Percentiles rank a stretch among this genome's conserved stretches.
phyloP scores from a whole-genome alignment of 352 stramenopile species.

The Plasmopara muralis region DNA sequence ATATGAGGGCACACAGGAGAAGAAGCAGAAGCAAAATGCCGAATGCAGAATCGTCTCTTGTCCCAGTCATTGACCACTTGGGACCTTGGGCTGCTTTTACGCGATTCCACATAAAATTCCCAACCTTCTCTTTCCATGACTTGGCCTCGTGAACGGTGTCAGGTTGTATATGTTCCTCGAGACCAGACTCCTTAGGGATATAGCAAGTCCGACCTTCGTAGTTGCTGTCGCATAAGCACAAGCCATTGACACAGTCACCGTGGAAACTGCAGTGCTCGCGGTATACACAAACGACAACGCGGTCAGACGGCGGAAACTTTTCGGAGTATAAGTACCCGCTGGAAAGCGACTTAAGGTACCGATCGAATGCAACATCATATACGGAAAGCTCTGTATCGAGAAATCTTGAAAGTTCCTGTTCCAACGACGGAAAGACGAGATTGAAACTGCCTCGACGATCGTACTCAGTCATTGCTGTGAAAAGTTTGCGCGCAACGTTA shows the following conservation, averaged over 20 bases:
- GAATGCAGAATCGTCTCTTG: slow-evolving; percentile 23
- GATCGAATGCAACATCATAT: slow-evolving; percentile 59
- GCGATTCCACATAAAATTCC: slow-evolving; percentile 49
- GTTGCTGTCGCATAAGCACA: slow-evolving; percentile 58
- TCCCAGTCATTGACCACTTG: slow-evolving; percentile 21
- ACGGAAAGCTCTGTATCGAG: slow-evolving; percentile 49
- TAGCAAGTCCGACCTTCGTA: slow-evolving; percentile 83
- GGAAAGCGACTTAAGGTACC: slow-evolving; percentile 68
- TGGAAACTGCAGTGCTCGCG: slow-evolving; percentile 76
- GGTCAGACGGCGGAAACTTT: slow-evolving; percentile 33
- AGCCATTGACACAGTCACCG: slow-evolving; percentile 76
- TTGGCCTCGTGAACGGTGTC: slow-evolving; percentile 27
- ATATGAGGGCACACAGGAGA: slow-evolving; percentile 38
- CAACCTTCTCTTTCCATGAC: slow-evolving; percentile 59
- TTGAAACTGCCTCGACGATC: slow-evolving; percentile 61
- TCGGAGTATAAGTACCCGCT: slow-evolving; percentile 38
- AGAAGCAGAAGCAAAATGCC: slow-evolving; percentile 37
- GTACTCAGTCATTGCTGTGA: slow-evolving; percentile 52
- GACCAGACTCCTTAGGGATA: slow-evolving; percentile 53
- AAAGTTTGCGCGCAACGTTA: slow-evolving; percentile 49
- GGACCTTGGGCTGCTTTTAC: slow-evolving; percentile 15
- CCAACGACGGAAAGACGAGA: slow-evolving; percentile 57
- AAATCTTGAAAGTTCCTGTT: slow-evolving; percentile 52
- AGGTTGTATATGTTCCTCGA: slow-evolving; percentile 24
- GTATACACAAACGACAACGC: slow-evolving; percentile 55